phyloP scores from a whole-genome alignment of 2,329 filamentous ascomycete species.

The Leptoxyphium fumago region DNA sequence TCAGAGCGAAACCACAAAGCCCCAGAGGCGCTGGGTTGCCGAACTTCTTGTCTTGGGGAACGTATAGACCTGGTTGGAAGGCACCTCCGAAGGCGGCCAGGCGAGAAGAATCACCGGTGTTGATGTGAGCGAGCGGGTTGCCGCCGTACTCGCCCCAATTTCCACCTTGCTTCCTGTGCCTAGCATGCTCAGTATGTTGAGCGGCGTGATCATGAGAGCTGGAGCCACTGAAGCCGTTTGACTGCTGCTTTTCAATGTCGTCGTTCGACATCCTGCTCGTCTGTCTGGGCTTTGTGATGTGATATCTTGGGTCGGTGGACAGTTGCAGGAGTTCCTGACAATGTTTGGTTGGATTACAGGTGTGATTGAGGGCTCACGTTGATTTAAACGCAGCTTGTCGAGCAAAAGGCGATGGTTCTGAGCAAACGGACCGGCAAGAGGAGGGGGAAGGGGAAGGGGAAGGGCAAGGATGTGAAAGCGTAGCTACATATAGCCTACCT shows the following conservation, averaged over 20 bases:
- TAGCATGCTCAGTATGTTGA: conserved; percentile 8
- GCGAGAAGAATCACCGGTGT: conserved; percentile 33
- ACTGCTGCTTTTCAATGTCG: conserved; percentile 8
- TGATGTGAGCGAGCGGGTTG: conserved; percentile 36
- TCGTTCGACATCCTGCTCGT: background rate
- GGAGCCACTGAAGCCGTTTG: conserved; percentile 16
- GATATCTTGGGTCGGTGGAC: no score
- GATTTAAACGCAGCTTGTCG: no score
- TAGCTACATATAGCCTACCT: no score
- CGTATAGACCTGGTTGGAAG: conserved; percentile 38
- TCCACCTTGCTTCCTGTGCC: conserved; percentile 28
- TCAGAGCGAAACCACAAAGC: conserved; percentile 49
- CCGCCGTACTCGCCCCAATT: conserved; percentile 28
- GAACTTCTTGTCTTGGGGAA: conserved; percentile 28
- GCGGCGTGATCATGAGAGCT: conserved; percentile 23
- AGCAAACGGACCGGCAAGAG: no score
- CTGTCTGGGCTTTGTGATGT: no score
- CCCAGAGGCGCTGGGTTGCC: conserved; percentile 47
- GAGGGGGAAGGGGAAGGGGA: no score
- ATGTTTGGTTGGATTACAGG: no score
- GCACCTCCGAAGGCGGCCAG: conserved; percentile 37
- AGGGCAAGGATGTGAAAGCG: no score
- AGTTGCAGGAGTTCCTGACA: no score
- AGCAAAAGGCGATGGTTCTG: no score
- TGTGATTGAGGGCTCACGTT: no score